Conservation (phyloP, 2,329 filamentous ascomycete genomes). For the Capronia americana region DNA sequence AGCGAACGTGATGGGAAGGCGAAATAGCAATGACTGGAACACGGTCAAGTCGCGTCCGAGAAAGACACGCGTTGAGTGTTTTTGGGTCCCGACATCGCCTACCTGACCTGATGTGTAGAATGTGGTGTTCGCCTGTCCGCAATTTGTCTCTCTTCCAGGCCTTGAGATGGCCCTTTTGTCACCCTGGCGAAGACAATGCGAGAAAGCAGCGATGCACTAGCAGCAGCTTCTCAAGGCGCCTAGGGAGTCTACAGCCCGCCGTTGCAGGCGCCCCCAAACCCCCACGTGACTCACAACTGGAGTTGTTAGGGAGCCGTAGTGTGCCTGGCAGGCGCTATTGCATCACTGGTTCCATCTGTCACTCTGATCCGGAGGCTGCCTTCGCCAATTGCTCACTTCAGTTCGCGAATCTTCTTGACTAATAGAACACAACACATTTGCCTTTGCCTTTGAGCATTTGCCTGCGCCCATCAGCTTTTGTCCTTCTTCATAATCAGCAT, state of each 20-base stretch:
- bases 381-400: constrained; percentile 11
- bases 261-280: neutral
- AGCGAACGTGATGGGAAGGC: constrained; percentile 12
- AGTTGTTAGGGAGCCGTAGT: neutral
- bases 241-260: neutral
- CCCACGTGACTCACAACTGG: no score
- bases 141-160: neutral
- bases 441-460: constrained; percentile 18
- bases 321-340: constrained; percentile 18
- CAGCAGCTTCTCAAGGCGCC: neutral
- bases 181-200: neutral
- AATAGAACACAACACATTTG: constrained; percentile 21
- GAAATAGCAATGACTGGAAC: neutral
- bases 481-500: constrained; percentile 26
- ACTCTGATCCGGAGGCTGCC: constrained; percentile 1
- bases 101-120: neutral
- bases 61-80: constrained; percentile 5
- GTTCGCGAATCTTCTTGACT: constrained; percentile 39
- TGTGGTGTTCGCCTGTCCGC: neutral
- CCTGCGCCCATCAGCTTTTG: constrained; percentile 16
- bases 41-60: constrained; percentile 20
- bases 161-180: neutral
- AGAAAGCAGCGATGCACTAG: neutral
- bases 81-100: neutral
- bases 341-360: constrained; percentile 21